A percentile compares a stretch with the other conserved stretches of the same genome.
These are phyloP conservation scores for Penicillium desertorum DNA, from an alignment of 495 filamentous ascomycete genomes.

Conservation along the genomic window DNA sequence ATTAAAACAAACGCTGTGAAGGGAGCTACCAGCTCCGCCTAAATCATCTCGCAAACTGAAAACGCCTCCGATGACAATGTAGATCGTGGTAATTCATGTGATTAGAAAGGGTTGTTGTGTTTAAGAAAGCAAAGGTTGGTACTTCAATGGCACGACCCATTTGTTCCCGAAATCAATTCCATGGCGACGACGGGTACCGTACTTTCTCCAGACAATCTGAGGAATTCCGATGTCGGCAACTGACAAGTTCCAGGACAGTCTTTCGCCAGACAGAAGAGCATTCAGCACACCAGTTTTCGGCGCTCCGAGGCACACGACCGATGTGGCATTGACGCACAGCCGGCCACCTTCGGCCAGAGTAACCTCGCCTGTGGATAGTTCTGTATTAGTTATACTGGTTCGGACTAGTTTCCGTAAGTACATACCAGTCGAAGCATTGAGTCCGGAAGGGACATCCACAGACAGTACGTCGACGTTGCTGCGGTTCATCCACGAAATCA, in stretches of 20 bases:
- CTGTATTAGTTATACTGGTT: conserved; percentile 13
- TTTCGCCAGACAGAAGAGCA: conserved; percentile 61
- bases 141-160: conserved; percentile 67
- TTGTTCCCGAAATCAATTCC: conserved; percentile 82
- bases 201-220: conserved; percentile 80
- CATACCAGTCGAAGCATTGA: conserved; percentile 74
- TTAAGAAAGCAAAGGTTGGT: conserved; percentile 27
- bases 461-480: conserved; percentile 74
- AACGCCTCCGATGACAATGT: conserved; percentile 13
- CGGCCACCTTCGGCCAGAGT: conserved; percentile 64
- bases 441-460: conserved; percentile 82
- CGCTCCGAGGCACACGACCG: conserved; percentile 77
- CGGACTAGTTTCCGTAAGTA: conserved; percentile 27
- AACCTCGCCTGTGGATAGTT: conserved; percentile 40
- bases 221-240: conserved; percentile 86
- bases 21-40: conserved; percentile 1
- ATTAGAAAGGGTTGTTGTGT: not conserved
- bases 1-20: conserved; percentile 7
- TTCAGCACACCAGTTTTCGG: conserved; percentile 81
- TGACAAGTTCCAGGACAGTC: conserved; percentile 63
- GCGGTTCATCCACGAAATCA: conserved; percentile 85
- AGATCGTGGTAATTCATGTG: conserved; percentile 10
- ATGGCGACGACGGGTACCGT: conserved; percentile 71
- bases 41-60: not conserved
- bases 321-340: conserved; percentile 70